Evolutionary conservation across 495 filamentous ascomycete species (phyloP).

Genomic region (Oidiodendron maius): DNA sequence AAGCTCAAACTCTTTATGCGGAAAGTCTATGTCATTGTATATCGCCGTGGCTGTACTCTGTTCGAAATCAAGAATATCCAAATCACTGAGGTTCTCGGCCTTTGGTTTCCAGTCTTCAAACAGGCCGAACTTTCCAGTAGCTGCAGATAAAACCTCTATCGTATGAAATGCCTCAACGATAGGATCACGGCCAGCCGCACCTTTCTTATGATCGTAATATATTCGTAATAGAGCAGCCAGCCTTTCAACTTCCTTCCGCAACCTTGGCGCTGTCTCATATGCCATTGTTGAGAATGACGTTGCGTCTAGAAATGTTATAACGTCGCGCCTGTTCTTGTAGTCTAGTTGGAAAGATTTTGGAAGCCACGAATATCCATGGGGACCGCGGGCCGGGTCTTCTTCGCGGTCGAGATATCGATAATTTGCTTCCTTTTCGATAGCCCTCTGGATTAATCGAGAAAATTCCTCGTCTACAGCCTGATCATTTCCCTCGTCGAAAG

Average conservation of each 20-base stretch:
- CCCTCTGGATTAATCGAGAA: neutral
- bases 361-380: neutral
- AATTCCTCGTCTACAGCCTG: neutral
- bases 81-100: constrained; percentile 3
- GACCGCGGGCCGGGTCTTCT: neutral
- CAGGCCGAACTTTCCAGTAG: constrained; percentile 1
- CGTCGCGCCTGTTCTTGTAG: neutral
- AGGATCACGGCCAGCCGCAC: neutral
- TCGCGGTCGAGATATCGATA: neutral
- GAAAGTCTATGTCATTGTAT: neutral
- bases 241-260: neutral
- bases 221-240: neutral
- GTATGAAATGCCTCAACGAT: neutral
- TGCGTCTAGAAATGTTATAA: neutral
- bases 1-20: constrained; percentile 2
- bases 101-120: neutral
- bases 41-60: constrained; percentile 3
- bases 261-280: constrained; percentile 8
- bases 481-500: constrained; percentile 3
- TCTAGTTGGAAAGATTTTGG: neutral
- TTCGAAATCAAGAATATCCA: constrained; percentile 10
- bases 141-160: neutral
- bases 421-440: neutral
- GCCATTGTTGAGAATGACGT: constrained; percentile 11
- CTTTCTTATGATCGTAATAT: neutral